Evolutionary conservation across 441 rosid species (phyloP).

Genomic region (Brassica balearica): DNA sequence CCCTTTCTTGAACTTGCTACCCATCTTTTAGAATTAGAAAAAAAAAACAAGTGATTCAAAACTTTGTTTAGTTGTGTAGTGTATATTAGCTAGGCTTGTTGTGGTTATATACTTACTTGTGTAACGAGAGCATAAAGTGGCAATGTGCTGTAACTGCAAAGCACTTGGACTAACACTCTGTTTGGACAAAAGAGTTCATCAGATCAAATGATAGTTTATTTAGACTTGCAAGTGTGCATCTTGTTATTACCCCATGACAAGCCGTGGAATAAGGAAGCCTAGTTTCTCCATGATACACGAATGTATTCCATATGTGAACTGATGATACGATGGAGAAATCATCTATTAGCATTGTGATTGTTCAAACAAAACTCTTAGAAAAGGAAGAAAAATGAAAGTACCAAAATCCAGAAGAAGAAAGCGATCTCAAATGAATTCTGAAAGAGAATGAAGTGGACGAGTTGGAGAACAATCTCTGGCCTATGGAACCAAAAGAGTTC

Average conservation of each 20-base stretch:
- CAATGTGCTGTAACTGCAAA: constrained; percentile 90
- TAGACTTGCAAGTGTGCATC: neutral
- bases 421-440: constrained; percentile 92
- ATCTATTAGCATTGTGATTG: neutral
- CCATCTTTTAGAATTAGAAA: constrained; percentile 57
- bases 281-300: constrained; percentile 86
- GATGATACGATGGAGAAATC: constrained; percentile 17
- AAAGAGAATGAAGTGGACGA: constrained; percentile 86
- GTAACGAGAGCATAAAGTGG: constrained; percentile 82
- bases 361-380: neutral
- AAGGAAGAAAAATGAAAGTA: constrained; percentile 26
- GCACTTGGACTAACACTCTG: constrained; percentile 81
- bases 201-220: neutral
- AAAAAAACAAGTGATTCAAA: neutral
- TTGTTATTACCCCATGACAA: constrained; percentile 69
- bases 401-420: constrained; percentile 96
- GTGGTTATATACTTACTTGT: constrained; percentile 51
- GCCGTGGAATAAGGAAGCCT: constrained; percentile 70
- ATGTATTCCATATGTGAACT: constrained; percentile 77
- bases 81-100: constrained; percentile 2
- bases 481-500: constrained; percentile 74
- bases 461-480: constrained; percentile 60
- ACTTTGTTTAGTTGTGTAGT: neutral
- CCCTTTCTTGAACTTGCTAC: constrained; percentile 56
- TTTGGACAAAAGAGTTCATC: neutral